Percentiles rank a stretch among this genome's conserved stretches.
These are phyloP conservation scores for Pulveroboletus ravenelii DNA, from an alignment of 768 basidiomycete genomes.

Conservation along the genomic window DNA sequence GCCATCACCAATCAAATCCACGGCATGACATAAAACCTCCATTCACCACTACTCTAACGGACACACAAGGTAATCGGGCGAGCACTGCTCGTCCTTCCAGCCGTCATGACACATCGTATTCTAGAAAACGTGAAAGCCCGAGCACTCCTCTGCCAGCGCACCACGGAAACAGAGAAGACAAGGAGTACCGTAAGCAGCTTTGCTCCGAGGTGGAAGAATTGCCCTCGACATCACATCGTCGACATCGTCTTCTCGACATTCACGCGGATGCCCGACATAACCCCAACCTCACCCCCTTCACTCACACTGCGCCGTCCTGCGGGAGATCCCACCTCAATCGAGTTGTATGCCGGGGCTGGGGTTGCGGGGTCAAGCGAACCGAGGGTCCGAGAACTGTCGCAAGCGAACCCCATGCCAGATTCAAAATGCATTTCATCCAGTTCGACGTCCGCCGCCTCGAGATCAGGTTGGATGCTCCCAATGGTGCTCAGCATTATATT, in stretches of 20 bases:
- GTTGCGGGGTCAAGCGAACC: conserved; percentile 32
- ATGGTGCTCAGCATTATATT: conserved; percentile 62
- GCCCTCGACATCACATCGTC: conserved; percentile 34
- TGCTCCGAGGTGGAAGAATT: conserved; percentile 21
- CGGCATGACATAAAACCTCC: background rate
- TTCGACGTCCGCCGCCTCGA: conserved; percentile 51
- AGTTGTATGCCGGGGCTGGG: conserved; percentile 48
- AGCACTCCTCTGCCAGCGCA: conserved; percentile 7
- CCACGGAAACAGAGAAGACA: conserved; percentile 15
- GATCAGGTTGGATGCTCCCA: conserved; percentile 52
- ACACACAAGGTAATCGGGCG: conserved; percentile 7
- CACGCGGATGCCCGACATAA: conserved; percentile 46
- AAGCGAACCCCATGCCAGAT: conserved; percentile 48
- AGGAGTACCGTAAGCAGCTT: conserved; percentile 18
- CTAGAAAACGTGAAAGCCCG: conserved; percentile 17
- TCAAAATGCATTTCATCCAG: conserved; percentile 51
- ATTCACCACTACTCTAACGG: conserved; percentile 2
- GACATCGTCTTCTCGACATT: conserved; percentile 59
- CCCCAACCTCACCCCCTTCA: conserved; percentile 21
- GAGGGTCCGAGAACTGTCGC: conserved; percentile 36
- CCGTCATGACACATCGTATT: conserved; percentile 14
- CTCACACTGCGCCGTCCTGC: conserved; percentile 14
- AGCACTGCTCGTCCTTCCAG: conserved; percentile 14
- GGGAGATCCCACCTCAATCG: conserved; percentile 37
- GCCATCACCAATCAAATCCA: no score